Evolutionary conservation across 805 yeast genomes (phyloP), one percentile per base, ranked within the genome.

Genomic region (Kodamaea neixiangensis): DNA sequence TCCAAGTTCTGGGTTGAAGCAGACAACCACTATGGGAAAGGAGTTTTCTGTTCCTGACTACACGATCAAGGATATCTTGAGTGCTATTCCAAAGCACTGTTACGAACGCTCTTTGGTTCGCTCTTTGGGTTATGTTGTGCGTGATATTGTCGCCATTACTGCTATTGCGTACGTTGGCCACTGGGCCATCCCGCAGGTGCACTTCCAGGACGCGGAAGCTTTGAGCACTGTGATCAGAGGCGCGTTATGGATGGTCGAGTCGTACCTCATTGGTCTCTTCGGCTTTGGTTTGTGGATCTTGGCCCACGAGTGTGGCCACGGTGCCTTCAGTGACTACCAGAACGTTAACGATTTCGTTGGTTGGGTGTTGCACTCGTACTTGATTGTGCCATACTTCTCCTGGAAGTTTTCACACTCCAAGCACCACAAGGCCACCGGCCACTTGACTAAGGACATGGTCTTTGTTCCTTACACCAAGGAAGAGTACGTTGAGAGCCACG

Each of bases 231-330:
- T 65, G 10, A 61, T 76, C 5, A 78, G 94, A 56, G 77, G 78
- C 51, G 64, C 71, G 6, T 78, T 80, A 44, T 88, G 94, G 93
- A 57, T 75, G 37, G 68, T 64, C 14, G 84, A 86, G 63, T 67
- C 82, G 15, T 62, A 77, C 48, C 63, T 71, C 42, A 80, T 81
- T 59, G 90, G 93, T 22, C 71, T 88, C 49, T 80, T 86, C 53
- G 41, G 41, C 6, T 37, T 91, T 25, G 96, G 96, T 44, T 48
- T 85, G 45, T 89, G 96, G 96, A 86, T 89, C 46, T 64, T 89
- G 72, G 94, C 96, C 48, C 96, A 89, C 69, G 96, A 89, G 70
- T 89, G 96, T 76, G 96, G 96, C 54, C 96, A 89, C 68, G 86
- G 83, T 59, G 96, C 96, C 18, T 89, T 89, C 69, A 78, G 86